Evolutionary conservation across 1,284 basidiomycete genomes (phyloP), one percentile per base, ranked within the genome.

Genomic region (Cryptococcus wingfieldii): DNA sequence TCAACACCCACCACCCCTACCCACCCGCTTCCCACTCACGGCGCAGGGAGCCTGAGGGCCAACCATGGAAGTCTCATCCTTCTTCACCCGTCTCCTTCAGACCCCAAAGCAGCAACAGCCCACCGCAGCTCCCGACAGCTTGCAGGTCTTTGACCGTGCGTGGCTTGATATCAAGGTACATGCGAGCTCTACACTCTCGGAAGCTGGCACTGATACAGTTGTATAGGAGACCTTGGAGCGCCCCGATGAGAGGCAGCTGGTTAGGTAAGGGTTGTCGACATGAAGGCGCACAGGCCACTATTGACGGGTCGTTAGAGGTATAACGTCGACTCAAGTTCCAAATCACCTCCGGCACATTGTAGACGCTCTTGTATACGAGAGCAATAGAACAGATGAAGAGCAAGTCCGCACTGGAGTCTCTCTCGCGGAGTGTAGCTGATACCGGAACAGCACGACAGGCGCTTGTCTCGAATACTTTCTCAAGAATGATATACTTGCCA

Each of bases 391-490:
- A 18, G 89, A 92, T 66, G 88, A 89, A 78, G 89, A 89, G 89
- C 92, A 77, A 65, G 87, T 81, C 39, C 3, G 16, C 16, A n/a
- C 9, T 44, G 8, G n/a, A 5, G 41, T 18, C 41, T n/a, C n/a
- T 39, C n/a, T 39, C n/a, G n/a, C 6, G 41, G n/a, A n/a, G n/a
- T 25, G n/a, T 25, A 14, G 25, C 44, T 23, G 23, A 23, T 27
- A 28, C 14, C 25, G 44, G 5, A 28, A 46, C 73, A 92, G 90
- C 57, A 84, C 82, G 12, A 90, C 89, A 4, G 92, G 92, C 23
- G 85, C 83, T 16, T 95, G 91, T 70, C 79, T 96, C 59, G 95
- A 97, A 75, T 91, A 90, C 75, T 81, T 96, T 31, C 78, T 98
- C 49, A 90, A 93, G 78, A 88, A 94, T 67, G 90, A 92, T 79